Base-by-base conservation (phyloP, 306 rosid species). In the Fagus sylvatica region DNA sequence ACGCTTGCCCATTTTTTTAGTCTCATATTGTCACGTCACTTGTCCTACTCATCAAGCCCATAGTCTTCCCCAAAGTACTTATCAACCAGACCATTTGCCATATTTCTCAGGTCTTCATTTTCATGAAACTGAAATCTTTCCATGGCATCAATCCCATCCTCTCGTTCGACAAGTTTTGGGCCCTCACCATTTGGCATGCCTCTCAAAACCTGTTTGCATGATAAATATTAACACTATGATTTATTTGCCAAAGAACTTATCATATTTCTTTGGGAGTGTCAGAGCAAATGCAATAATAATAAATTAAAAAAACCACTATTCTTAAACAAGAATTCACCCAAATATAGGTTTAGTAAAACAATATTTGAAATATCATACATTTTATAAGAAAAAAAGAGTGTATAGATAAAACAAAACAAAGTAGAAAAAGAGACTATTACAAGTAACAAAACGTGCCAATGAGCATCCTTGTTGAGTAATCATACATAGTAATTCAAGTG, bases 121-220 rank as follows among this genome's bases (percentile, higher is more conserved):
- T 93, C 97, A 19, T 96, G 98, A 82, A 96, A 93, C 84, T 93
- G 99, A 85, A 93, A 96, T 78, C 97, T 87, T 74, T 96, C 99
- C 98, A 96, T 96, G 8, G 96, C 99, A 40, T 96, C 99, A 71
- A 96, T 96, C 22, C 99, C 99, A 36, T 90, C 92, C 83, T 89
- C 97, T 60, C 76, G 89, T 83, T 96, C 99, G 41, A 96, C 99
- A 60, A 96, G 96, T 83, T 79, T 96, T 41, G 92, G 89, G 22
- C 99, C 98, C 77, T 83, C 81, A 34, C 99, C 91, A 42, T 86
- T 81, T 71, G 96, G 99, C 94, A 91, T 88, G 57, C 98, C 98
- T 78, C 99, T 87, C 87, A 96, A 78, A 73, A 96, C 99, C 99
- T 96, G 75, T 73, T 79, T 12, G 12, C 66, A 83, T 55, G 59